A percentile compares a stretch with the other conserved stretches of the same genome.
Evolutionary conservation across 2,329 filamentous ascomycete genomes (phyloP).

Genomic region (Cadophora malorum): DNA sequence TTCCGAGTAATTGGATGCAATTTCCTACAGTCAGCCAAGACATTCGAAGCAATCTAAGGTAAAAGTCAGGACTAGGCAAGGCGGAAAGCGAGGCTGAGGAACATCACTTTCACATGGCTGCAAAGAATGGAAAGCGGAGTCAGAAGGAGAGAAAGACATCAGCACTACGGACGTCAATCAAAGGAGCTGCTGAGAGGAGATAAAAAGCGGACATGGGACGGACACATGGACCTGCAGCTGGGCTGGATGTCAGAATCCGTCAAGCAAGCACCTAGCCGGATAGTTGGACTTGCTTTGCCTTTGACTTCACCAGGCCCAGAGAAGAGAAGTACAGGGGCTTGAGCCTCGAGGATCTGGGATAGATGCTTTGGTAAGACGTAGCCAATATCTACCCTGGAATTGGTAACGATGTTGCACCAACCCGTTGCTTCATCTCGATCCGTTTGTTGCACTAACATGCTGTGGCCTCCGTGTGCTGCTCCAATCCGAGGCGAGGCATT

Average conservation of each 20-base stretch:
- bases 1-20: not conserved
- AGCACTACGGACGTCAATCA: not conserved
- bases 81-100: not conserved
- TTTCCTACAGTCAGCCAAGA: constrained; percentile 2
- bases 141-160: not conserved
- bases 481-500: constrained; percentile 5
- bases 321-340: not conserved
- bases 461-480: constrained; percentile 1
- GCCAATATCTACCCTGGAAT: constrained; percentile 14
- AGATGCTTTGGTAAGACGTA: constrained; percentile 4
- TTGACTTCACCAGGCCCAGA: not conserved
- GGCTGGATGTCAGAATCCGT: constrained; percentile 19
- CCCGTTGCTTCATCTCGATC: constrained; percentile 18
- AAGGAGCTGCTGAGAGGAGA: not conserved
- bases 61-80: not conserved
- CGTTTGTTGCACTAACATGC: constrained; percentile 4
- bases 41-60: not conserved
- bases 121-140: not conserved
- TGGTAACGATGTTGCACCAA: constrained; percentile 20
- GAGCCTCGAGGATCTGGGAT: constrained; percentile 5
- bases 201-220: not conserved
- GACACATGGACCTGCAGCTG: not conserved
- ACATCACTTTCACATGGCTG: not conserved
- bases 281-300: not conserved
- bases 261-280: constrained; percentile 11